Conservation (phyloP, 2,329 filamentous ascomycete species). For the Zarea fungicola region DNA sequence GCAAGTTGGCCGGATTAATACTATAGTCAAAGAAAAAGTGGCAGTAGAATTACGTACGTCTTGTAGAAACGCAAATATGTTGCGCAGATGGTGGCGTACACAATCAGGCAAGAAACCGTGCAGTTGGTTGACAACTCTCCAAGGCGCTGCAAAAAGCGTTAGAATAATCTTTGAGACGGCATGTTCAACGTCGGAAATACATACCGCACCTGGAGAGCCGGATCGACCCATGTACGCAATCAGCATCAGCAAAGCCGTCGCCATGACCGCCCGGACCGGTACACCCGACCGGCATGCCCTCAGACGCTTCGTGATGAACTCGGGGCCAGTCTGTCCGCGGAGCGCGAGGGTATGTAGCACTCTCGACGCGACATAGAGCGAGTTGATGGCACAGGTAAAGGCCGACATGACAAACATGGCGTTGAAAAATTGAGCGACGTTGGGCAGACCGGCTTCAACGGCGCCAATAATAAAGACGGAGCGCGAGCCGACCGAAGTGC, state of each 20-base stretch:
- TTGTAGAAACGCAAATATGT: slow-evolving; percentile 35
- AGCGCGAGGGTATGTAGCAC: slow-evolving; percentile 34
- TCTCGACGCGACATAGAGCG: slow-evolving; percentile 32
- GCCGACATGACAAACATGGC: slow-evolving; percentile 33
- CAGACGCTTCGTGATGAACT: slow-evolving; percentile 34
- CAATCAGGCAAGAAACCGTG: slow-evolving; percentile 34
- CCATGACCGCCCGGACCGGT: slow-evolving; percentile 33
- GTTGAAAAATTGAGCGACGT: slow-evolving; percentile 33
- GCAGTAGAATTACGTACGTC: no score
- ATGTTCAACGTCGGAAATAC: slow-evolving; percentile 11
- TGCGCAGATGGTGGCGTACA: slow-evolving; percentile 34
- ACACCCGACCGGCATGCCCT: slow-evolving; percentile 32
- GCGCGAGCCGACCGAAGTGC: slow-evolving; percentile 26
- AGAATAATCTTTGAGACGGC: background rate
- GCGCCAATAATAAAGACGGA: slow-evolving; percentile 34
- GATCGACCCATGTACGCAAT: slow-evolving; percentile 35
- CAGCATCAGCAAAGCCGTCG: slow-evolving; percentile 33
- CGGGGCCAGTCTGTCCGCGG: slow-evolving; percentile 32
- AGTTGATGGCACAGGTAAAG: slow-evolving; percentile 33
- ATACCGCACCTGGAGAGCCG: slow-evolving; percentile 30
- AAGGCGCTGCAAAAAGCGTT: slow-evolving; percentile 25
- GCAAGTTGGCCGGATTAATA: no score
- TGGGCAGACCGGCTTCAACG: slow-evolving; percentile 31
- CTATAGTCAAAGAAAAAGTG: no score
- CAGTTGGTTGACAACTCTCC: slow-evolving; percentile 33